A percentile compares a stretch with the other conserved stretches of the same genome.
phyloP scores from a whole-genome alignment of 2,329 filamentous ascomycete species.

The Hypomyces rosellus region DNA sequence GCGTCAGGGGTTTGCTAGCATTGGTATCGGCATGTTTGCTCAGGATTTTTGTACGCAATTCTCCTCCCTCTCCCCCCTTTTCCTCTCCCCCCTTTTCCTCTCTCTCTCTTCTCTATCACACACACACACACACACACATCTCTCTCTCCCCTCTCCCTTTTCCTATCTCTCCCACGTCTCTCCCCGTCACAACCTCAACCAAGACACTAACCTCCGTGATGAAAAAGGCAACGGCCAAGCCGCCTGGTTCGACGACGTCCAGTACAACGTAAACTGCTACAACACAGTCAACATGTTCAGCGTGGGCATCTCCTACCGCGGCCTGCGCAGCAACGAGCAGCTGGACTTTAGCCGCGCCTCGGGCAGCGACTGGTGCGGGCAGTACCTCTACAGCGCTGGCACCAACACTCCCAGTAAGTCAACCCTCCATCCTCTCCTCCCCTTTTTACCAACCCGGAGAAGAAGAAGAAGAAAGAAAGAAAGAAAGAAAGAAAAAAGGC shows the following conservation, averaged over 20 bases:
- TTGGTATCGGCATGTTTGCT: conserved; percentile 15
- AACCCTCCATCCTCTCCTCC: background rate
- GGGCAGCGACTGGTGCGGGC: conserved; percentile 12
- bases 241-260: conserved; percentile 14
- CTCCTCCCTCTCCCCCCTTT: background rate
- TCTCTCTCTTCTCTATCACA: no score
- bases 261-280: conserved; percentile 11
- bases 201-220: background rate
- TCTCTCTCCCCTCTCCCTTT: no score
- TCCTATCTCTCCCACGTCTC: no score
- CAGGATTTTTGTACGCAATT: conserved; percentile 13
- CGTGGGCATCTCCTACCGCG: conserved; percentile 16
- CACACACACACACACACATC: no score
- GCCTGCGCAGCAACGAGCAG: conserved; percentile 15
- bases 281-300: conserved; percentile 12
- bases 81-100: no score
- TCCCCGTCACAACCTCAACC: background rate
- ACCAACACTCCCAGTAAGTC: conserved; percentile 6
- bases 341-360: conserved; percentile 14
- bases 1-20: conserved; percentile 14
- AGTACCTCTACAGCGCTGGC: conserved; percentile 9
- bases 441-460: background rate
- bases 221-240: conserved; percentile 13
- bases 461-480: background rate
- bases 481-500: background rate